phyloP scores from a whole-genome alignment of 257 asterid genomes.

The Solanum virginianum region DNA sequence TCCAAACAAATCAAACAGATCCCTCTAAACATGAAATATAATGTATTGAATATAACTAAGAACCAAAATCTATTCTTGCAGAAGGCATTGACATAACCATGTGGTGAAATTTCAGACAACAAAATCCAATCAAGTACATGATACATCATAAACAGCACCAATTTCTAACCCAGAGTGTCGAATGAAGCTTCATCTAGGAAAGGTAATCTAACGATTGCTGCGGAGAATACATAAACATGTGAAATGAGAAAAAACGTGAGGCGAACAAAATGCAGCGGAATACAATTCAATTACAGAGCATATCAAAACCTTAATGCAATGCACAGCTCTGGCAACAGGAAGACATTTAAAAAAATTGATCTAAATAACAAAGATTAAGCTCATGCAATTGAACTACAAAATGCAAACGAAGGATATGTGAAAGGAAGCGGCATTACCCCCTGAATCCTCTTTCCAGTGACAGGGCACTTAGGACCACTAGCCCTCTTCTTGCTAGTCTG shows the following conservation, averaged over 20 bases:
- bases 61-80: not conserved
- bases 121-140: not conserved
- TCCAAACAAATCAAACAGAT: not conserved
- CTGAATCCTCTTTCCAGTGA: slow-evolving; percentile 11
- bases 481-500: slow-evolving; percentile 5
- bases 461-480: slow-evolving; percentile 10
- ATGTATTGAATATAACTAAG: not conserved
- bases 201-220: not conserved
- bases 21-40: too few species aligned
- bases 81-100: not conserved
- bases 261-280: not conserved
- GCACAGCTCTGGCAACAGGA: not conserved
- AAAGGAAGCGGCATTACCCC: not conserved
- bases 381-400: not conserved
- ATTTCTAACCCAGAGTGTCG: not conserved
- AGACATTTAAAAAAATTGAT: not conserved
- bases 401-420: not conserved
- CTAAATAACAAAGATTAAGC: not conserved
- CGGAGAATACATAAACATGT: not conserved
- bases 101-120: not conserved
- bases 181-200: not conserved
- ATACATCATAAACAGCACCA: not conserved
- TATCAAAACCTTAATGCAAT: not conserved
- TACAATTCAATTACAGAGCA: not conserved
- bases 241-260: not conserved